Evolutionary conservation across 2,329 filamentous ascomycete genomes (phyloP).

Genomic region (Trichophyton simii): DNA sequence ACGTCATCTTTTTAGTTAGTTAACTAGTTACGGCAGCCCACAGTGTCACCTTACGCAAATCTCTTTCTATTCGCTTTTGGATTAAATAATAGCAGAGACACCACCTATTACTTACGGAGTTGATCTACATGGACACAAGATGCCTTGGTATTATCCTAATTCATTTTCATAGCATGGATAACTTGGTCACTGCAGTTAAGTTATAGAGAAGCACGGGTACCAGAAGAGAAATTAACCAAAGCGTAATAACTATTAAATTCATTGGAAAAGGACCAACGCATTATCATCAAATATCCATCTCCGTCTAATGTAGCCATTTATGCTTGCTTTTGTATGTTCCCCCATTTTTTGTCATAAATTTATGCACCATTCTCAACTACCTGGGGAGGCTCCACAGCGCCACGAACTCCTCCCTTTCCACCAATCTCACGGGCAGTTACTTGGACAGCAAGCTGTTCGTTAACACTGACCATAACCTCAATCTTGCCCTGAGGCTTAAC

Average conservation of each 20-base stretch:
- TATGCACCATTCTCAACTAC: slow-evolving; percentile 21
- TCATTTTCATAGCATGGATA: too few species aligned
- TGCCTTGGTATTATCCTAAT: too few species aligned
- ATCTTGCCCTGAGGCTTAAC: slow-evolving; percentile 84
- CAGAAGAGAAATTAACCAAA: background rate
- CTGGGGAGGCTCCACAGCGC: slow-evolving; percentile 37
- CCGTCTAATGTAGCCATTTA: slow-evolving; percentile 1
- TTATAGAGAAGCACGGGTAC: background rate
- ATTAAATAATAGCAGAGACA: background rate
- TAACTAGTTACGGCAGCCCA: background rate
- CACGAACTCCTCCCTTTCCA: slow-evolving; percentile 70
- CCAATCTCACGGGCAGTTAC: slow-evolving; percentile 77
- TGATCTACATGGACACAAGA: too few species aligned
- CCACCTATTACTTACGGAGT: too few species aligned
- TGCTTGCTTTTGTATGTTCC: background rate
- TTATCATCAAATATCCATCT: slow-evolving; percentile 1
- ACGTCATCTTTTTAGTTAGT: background rate
- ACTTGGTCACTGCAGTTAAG: too few species aligned
- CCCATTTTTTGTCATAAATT: background rate
- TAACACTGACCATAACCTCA: slow-evolving; percentile 84
- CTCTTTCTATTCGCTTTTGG: background rate
- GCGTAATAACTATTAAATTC: background rate
- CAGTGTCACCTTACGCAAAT: background rate
- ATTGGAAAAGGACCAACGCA: background rate
- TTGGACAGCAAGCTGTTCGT: slow-evolving; percentile 63